Conservation (phyloP, 177 flowering plant species). For the Vitis hybrid region DNA sequence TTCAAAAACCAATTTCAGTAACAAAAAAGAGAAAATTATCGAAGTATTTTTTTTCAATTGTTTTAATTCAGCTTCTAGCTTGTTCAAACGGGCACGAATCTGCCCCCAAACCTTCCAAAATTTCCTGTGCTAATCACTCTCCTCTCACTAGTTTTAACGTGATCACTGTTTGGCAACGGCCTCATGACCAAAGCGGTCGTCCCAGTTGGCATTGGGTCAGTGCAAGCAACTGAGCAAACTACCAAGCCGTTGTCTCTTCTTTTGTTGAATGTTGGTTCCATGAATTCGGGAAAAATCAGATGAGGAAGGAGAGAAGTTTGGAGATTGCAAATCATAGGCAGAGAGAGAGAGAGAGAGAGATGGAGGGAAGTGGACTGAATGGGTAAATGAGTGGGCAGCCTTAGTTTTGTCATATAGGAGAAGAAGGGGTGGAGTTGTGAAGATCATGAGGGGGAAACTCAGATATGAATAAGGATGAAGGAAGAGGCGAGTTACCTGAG, state of each 20-base stretch:
- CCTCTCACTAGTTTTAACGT: not conserved
- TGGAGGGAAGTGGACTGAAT: too few relatives aligned
- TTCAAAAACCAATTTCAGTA: too few relatives aligned
- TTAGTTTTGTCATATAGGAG: too few relatives aligned
- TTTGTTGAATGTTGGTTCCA: not conserved
- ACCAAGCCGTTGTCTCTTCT: not conserved
- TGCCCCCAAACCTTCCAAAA: conserved; percentile 52
- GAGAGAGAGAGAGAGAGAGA: too few relatives aligned
- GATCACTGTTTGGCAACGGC: not conserved
- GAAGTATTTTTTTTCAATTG: too few relatives aligned
- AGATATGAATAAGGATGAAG: too few relatives aligned
- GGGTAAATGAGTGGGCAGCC: too few relatives aligned
- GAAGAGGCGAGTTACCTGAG: too few relatives aligned
- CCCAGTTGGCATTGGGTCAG: not conserved
- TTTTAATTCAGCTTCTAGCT: conserved; percentile 45
- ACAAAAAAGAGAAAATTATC: too few relatives aligned
- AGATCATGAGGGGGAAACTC: too few relatives aligned
- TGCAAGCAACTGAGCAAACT: not conserved
- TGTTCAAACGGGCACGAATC: conserved; percentile 41
- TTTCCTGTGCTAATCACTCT: too few relatives aligned
- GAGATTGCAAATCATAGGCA: not conserved
- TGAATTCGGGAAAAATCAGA: not conserved
- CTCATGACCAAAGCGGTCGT: not conserved
- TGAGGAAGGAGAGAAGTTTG: conserved; percentile 1
- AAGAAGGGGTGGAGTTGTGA: too few relatives aligned